A percentile compares a stretch with the other conserved stretches of the same genome.
These are phyloP conservation scores for Neonothopanus nambi DNA, from an alignment of 1,284 basidiomycete species.

Conservation along the genomic window DNA sequence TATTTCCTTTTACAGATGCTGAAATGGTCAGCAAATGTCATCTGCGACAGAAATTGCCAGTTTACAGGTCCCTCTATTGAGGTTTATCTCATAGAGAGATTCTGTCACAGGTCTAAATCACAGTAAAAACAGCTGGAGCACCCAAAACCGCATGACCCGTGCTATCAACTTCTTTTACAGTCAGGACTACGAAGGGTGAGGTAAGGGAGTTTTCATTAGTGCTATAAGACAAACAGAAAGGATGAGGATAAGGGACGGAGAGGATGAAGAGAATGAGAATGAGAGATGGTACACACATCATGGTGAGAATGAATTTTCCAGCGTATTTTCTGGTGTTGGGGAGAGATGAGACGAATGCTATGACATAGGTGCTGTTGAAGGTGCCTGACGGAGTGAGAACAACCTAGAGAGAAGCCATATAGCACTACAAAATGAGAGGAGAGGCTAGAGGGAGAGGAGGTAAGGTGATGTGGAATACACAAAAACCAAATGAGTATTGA, in stretches of 20 bases:
- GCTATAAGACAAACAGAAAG: constrained; percentile 3
- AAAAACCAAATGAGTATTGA: too few species aligned
- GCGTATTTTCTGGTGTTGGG: constrained; percentile 74
- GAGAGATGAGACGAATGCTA: constrained; percentile 69
- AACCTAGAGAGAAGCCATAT: too few species aligned
- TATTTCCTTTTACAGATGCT: too few species aligned
- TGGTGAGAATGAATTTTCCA: constrained; percentile 76
- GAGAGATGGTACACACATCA: constrained; percentile 52
- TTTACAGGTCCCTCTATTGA: too few species aligned
- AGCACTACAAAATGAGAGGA: constrained; percentile 77
- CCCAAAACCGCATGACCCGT: constrained; percentile 89
- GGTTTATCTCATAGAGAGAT: too few species aligned
- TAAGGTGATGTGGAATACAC: neutral
- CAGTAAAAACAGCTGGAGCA: constrained; percentile 74
- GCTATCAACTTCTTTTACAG: constrained; percentile 76
- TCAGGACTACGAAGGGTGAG: constrained; percentile 57
- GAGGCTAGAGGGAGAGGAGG: neutral
- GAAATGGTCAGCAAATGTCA: too few species aligned
- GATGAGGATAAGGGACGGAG: neutral
- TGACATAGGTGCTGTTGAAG: constrained; percentile 77
- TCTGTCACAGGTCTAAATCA: constrained; percentile 22
- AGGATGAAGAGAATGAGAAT: too few species aligned
- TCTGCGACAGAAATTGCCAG: too few species aligned
- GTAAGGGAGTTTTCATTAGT: constrained; percentile 14
- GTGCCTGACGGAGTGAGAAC: constrained; percentile 81